Evolutionary conservation across 352 stramenopile genomes (phyloP).

Genomic region (Blastocystis sp.): DNA sequence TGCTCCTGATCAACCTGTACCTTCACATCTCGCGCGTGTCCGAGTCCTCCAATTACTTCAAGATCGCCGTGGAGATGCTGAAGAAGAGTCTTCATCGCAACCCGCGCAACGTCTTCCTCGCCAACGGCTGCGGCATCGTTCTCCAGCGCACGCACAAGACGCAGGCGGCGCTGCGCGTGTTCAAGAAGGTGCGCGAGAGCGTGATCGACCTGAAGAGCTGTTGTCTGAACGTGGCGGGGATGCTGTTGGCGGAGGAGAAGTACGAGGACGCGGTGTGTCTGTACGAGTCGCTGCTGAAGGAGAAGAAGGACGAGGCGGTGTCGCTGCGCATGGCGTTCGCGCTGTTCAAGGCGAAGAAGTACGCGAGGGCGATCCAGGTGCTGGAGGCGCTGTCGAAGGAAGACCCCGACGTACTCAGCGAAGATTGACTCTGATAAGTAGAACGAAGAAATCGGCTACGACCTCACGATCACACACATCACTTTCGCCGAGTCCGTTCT

Average conservation of each 20-base stretch:
- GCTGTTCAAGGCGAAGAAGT: background rate
- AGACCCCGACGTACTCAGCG: background rate
- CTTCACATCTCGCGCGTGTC: background rate
- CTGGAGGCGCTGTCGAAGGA: background rate
- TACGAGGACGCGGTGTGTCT: conserved; percentile 39
- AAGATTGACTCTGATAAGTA: background rate
- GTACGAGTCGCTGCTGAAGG: conserved; percentile 13
- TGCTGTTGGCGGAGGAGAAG: background rate
- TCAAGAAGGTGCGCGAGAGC: conserved; percentile 62
- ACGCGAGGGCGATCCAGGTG: conserved; percentile 10
- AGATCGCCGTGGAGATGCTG: conserved; percentile 21
- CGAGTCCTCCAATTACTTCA: background rate
- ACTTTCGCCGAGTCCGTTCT: background rate
- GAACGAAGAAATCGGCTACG: background rate
- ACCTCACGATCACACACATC: conserved; percentile 20
- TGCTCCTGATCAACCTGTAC: conserved; percentile 29
- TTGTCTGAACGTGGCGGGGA: conserved; percentile 40
- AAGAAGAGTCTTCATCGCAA: background rate
- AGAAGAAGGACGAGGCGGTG: background rate
- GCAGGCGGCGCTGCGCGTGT: conserved; percentile 41
- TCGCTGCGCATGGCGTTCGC: conserved; percentile 24
- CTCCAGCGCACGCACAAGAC: conserved; percentile 19
- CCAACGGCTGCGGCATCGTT: conserved; percentile 22
- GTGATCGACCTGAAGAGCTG: background rate
- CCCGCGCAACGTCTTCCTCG: conserved; percentile 49